Conservation (phyloP, 768 basidiomycete genomes). For the Neoboletus subvelutipes region DNA sequence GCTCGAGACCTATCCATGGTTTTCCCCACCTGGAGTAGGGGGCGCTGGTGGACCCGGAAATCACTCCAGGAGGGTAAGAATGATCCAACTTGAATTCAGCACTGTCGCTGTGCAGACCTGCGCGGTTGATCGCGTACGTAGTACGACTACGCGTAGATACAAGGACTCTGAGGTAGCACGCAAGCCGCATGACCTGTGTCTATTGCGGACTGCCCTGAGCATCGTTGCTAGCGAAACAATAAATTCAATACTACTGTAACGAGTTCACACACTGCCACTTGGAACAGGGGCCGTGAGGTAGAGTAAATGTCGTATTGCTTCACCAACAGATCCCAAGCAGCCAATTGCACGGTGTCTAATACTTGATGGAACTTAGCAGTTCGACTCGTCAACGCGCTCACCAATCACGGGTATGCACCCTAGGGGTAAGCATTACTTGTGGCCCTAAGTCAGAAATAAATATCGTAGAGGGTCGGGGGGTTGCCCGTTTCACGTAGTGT, state of each 20-base stretch:
- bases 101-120: background rate
- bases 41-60: too few species aligned
- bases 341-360: background rate
- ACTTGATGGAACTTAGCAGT: too few species aligned
- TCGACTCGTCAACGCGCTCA: background rate
- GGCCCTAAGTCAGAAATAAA: too few species aligned
- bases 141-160: conserved; percentile 11
- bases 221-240: too few species aligned
- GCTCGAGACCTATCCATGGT: too few species aligned
- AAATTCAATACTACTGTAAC: background rate
- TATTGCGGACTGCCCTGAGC: background rate
- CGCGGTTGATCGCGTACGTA: conserved; percentile 12
- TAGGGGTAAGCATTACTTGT: too few species aligned
- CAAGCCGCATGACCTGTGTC: background rate
- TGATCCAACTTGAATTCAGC: background rate
- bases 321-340: background rate
- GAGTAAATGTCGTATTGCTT: background rate
- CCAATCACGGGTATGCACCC: background rate
- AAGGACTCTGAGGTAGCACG: conserved; percentile 1
- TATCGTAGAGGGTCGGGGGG: background rate
- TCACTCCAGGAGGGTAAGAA: too few species aligned
- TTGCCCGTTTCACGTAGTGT: background rate
- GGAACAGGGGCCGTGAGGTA: too few species aligned
- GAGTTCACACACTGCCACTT: background rate
- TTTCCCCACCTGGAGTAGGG: too few species aligned